A percentile compares a stretch with the other conserved stretches of the same genome.
Conservation (phyloP, 1,284 basidiomycete species). For the Fomitopsis pinicola region DNA sequence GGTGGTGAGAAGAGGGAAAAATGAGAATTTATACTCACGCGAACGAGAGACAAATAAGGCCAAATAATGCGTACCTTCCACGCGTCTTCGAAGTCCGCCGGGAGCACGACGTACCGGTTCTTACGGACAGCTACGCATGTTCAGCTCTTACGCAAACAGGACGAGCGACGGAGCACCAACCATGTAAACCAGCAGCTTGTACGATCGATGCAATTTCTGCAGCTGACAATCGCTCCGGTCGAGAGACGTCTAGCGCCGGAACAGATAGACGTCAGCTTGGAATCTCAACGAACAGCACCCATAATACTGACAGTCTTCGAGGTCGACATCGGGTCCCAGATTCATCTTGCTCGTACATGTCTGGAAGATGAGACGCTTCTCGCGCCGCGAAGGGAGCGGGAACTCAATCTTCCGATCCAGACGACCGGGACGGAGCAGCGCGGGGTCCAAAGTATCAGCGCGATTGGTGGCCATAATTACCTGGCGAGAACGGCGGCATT, state of each 20-base stretch:
- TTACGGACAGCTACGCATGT: constrained; percentile 80
- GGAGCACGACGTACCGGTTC: constrained; percentile 96
- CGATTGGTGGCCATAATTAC: constrained; percentile 99
- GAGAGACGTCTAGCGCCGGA: constrained; percentile 76
- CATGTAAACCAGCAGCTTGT: constrained; percentile 97
- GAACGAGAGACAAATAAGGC: constrained; percentile 36
- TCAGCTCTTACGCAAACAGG: not conserved
- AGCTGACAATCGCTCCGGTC: constrained; percentile 93
- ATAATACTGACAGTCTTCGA: constrained; percentile 86
- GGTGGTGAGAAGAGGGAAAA: constrained; percentile 26
- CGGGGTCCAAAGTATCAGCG: constrained; percentile 95
- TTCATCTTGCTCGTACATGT: constrained; percentile 99
- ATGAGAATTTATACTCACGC: constrained; percentile 30
- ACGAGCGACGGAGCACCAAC: constrained; percentile 35
- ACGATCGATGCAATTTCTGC: constrained; percentile 97
- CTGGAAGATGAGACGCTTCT: constrained; percentile 98
- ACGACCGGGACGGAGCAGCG: constrained; percentile 94
- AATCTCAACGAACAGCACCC: not conserved
- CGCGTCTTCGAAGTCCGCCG: constrained; percentile 96
- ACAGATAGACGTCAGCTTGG: not conserved
- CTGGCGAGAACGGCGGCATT: constrained; percentile 36
- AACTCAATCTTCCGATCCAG: constrained; percentile 99
- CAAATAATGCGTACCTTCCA: constrained; percentile 84
- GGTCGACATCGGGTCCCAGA: constrained; percentile 93
- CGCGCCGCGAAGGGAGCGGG: constrained; percentile 89